Evolutionary conservation across 352 stramenopile species (phyloP).

Genomic region (Peronosclerospora sorghi): DNA sequence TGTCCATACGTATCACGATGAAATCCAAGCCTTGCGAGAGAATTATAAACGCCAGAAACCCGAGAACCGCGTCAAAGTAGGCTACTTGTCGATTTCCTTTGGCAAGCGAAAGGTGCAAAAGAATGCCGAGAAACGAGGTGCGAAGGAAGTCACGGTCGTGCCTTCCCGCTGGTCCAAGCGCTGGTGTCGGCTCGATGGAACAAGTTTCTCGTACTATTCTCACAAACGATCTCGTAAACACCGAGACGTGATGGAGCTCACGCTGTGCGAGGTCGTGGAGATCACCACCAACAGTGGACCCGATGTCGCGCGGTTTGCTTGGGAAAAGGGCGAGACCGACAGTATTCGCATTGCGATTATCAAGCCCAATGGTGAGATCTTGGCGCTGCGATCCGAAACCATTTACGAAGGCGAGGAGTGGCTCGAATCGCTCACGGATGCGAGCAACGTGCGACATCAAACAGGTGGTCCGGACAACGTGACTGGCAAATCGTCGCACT

Average conservation of each 20-base stretch:
- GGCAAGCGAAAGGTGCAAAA: constrained; percentile 56
- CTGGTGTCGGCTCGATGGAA: constrained; percentile 71
- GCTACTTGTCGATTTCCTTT: constrained; percentile 65
- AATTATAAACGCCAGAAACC: constrained; percentile 78
- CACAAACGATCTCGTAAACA: constrained; percentile 69
- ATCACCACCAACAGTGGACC: constrained; percentile 40
- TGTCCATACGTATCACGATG: constrained; percentile 76
- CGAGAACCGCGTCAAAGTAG: constrained; percentile 71
- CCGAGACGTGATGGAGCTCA: constrained; percentile 64
- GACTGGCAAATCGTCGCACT: constrained; percentile 7
- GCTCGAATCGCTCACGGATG: constrained; percentile 65
- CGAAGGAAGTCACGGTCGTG: constrained; percentile 45
- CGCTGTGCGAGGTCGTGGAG: constrained; percentile 52
- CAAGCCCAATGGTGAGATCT: constrained; percentile 52
- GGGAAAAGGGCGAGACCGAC: constrained; percentile 30
- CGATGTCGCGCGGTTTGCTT: constrained; percentile 45
- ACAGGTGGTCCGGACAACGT: constrained; percentile 7
- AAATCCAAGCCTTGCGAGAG: constrained; percentile 68
- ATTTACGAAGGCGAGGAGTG: constrained; percentile 78
- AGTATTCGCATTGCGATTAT: constrained; percentile 68
- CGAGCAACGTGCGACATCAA: constrained; percentile 37
- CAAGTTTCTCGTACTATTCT: constrained; percentile 69
- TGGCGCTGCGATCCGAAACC: constrained; percentile 60
- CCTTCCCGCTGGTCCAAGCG: constrained; percentile 74
- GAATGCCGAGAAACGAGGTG: constrained; percentile 27